A percentile compares a stretch with the other conserved stretches of the same genome.
Conservation (phyloP, 176 grass and related monocot genomes). For the Elymus sibiricus region DNA sequence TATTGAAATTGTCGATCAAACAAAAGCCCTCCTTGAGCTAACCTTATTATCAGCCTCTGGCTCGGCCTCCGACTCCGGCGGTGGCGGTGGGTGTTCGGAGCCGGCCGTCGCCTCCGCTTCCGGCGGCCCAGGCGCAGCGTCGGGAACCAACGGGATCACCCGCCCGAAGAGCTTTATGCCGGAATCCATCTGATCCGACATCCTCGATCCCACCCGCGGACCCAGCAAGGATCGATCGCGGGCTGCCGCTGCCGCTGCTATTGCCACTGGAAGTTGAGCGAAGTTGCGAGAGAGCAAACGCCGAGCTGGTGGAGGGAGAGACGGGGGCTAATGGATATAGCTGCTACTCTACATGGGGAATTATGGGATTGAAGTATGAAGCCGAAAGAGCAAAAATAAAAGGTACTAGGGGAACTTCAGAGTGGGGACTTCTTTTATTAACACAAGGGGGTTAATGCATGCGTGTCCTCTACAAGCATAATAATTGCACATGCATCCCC, state of each 20-base stretch:
- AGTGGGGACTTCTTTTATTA: not conserved
- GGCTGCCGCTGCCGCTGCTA: not conserved
- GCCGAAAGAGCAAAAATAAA: conserved; percentile 18
- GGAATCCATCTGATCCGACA: conserved; percentile 70
- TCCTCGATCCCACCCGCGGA: conserved; percentile 26
- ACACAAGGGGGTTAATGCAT: not conserved
- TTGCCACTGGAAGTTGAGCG: not conserved
- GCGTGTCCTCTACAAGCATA: not conserved
- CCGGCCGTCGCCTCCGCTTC: conserved; percentile 22
- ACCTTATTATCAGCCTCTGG: conserved; percentile 36
- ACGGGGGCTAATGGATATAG: conserved; percentile 22
- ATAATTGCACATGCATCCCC: not conserved
- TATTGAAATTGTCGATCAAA: not conserved
- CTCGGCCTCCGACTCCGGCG: not conserved
- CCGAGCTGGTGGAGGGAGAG: conserved; percentile 9
- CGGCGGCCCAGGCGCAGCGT: not conserved
- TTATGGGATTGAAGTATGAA: conserved; percentile 10
- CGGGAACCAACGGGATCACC: conserved; percentile 53
- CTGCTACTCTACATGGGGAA: conserved; percentile 11
- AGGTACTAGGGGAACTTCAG: conserved; percentile 15
- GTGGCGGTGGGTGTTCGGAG: not conserved
- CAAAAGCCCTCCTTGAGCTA: not conserved
- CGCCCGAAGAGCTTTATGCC: conserved; percentile 90
- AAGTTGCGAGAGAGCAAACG: conserved; percentile 20
- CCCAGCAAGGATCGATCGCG: not conserved